phyloP scores from a whole-genome alignment of 805 yeast genomes.

The Yarrowia porcina region DNA sequence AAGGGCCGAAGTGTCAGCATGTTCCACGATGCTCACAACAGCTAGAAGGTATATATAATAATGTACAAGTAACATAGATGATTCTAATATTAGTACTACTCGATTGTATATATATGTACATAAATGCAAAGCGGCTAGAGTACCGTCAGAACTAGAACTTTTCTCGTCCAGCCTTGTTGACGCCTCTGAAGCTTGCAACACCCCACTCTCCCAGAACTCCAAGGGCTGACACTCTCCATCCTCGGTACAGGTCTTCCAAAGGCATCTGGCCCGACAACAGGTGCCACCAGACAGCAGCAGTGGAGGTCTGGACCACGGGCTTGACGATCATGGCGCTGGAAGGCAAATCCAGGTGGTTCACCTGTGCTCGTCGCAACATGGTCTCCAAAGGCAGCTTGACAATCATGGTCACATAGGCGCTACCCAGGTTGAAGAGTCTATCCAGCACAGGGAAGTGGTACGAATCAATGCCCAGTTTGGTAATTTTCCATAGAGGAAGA shows the following conservation, averaged over 20 bases:
- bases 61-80: background rate
- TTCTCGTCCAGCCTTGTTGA: constrained; percentile 17
- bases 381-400: constrained; percentile 86
- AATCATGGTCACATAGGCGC: constrained; percentile 66
- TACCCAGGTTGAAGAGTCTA: constrained; percentile 54
- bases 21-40: constrained; percentile 1
- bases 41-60: background rate
- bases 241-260: constrained; percentile 61
- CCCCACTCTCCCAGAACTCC: constrained; percentile 85
- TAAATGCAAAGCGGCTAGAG: background rate
- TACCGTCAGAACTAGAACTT: background rate
- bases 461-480: constrained; percentile 61
- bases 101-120: constrained; percentile 6
- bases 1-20: constrained; percentile 25
- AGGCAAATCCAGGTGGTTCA: constrained; percentile 48
- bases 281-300: constrained; percentile 53
- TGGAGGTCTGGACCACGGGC: constrained; percentile 55
- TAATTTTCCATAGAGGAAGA: constrained; percentile 63
- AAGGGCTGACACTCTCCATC: constrained; percentile 85
- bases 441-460: constrained; percentile 59
- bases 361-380: constrained; percentile 77
- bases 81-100: background rate
- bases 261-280: constrained; percentile 45
- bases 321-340: constrained; percentile 50
- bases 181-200: constrained; percentile 26